Percentiles rank a stretch among this genome's conserved stretches.
Evolutionary conservation across 768 basidiomycete species (phyloP).

Genomic region (Dioszegia hungarica): DNA sequence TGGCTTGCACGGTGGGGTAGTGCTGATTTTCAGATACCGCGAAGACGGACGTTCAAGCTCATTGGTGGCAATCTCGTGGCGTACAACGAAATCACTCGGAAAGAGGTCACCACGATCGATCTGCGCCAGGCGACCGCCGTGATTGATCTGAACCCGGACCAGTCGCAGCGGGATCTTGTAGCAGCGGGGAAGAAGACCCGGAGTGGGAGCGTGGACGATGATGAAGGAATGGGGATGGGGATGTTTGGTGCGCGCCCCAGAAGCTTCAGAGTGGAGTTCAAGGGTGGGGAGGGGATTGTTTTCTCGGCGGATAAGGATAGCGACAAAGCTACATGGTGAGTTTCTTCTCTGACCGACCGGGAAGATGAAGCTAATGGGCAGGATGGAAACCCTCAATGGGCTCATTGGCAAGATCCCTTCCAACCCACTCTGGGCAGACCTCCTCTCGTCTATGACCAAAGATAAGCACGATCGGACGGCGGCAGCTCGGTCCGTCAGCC

Average conservation of each 20-base stretch:
- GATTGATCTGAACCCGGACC: slow-evolving; percentile 61
- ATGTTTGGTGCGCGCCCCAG: slow-evolving; percentile 49
- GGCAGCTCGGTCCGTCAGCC: slow-evolving; percentile 3
- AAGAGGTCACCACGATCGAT: slow-evolving; percentile 82
- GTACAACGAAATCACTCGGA: slow-evolving; percentile 89
- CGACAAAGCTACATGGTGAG: slow-evolving; percentile 78
- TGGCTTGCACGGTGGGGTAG: background rate
- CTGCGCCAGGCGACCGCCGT: slow-evolving; percentile 73
- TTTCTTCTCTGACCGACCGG: background rate
- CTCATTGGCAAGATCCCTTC: slow-evolving; percentile 85
- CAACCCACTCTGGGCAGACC: slow-evolving; percentile 88
- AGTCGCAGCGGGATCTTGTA: slow-evolving; percentile 4
- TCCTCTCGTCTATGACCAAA: slow-evolving; percentile 47
- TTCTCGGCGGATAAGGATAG: slow-evolving; percentile 90
- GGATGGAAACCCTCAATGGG: slow-evolving; percentile 78
- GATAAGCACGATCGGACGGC: slow-evolving; percentile 1
- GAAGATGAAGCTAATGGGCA: slow-evolving; percentile 46
- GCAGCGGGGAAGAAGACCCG: slow-evolving; percentile 10
- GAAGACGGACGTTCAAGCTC: slow-evolving; percentile 69
- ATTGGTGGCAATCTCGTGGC: slow-evolving; percentile 57
- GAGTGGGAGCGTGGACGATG: background rate
- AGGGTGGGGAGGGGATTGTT: slow-evolving; percentile 64
- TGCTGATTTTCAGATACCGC: slow-evolving; percentile 54
- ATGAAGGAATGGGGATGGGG: slow-evolving; percentile 25
- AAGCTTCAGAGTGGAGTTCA: slow-evolving; percentile 73